phyloP scores from a whole-genome alignment of 305 asterid genomes.

The Ajuga reptans region DNA sequence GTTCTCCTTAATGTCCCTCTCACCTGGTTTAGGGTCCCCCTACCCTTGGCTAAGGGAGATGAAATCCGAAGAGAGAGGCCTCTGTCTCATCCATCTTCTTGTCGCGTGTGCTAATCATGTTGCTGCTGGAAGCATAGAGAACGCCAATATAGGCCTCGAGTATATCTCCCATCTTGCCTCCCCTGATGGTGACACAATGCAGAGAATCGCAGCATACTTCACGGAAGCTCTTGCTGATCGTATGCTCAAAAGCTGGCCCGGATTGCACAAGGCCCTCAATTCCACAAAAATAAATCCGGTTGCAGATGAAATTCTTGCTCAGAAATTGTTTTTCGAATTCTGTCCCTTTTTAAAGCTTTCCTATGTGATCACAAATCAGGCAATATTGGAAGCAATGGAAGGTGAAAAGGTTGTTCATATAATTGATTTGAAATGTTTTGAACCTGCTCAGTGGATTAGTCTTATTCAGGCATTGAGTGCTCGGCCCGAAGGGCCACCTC shows the following conservation, averaged over 20 bases:
- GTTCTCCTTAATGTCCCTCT: constrained; percentile 46
- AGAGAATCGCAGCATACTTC: constrained; percentile 56
- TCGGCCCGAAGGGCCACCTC: constrained; percentile 60
- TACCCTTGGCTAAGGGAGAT: constrained; percentile 41
- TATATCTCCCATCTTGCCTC: constrained; percentile 56
- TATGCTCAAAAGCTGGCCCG: constrained; percentile 48
- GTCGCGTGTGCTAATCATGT: constrained; percentile 49
- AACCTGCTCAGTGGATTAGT: constrained; percentile 52
- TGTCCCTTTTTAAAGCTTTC: constrained; percentile 59
- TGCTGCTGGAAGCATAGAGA: constrained; percentile 45
- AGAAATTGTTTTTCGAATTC: constrained; percentile 39
- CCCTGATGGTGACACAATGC: constrained; percentile 62
- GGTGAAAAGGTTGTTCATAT: constrained; percentile 59
- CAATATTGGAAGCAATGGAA: constrained; percentile 60
- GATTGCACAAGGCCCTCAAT: constrained; percentile 49
- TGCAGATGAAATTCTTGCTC: constrained; percentile 29
- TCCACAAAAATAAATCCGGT: constrained; percentile 29
- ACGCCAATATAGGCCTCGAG: constrained; percentile 53
- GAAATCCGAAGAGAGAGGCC: constrained; percentile 58
- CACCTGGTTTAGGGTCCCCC: constrained; percentile 45
- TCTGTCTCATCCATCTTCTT: constrained; percentile 48
- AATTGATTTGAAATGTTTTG: constrained; percentile 46
- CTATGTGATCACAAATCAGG: constrained; percentile 54
- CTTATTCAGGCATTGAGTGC: constrained; percentile 41
- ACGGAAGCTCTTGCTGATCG: constrained; percentile 66